Evolutionary conservation across 768 basidiomycete genomes (phyloP).

Genomic region (Cubamyces sp.): DNA sequence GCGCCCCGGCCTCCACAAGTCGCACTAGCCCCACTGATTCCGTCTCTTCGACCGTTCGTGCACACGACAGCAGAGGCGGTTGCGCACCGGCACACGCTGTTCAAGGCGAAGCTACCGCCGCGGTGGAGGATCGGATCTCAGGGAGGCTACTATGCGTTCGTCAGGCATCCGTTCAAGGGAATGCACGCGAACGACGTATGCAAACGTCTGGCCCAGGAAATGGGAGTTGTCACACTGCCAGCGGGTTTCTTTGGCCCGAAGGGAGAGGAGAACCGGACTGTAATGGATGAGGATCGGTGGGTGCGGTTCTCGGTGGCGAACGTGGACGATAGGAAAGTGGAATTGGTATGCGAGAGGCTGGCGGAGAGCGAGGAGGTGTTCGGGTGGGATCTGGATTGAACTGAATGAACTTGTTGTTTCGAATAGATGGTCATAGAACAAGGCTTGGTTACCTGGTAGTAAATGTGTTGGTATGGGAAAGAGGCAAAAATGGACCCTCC

Average conservation of each 20-base stretch:
- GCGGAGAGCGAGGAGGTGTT: constrained; percentile 42
- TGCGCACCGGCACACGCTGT: constrained; percentile 56
- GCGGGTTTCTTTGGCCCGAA: constrained; percentile 57
- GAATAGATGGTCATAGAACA: too few relatives aligned
- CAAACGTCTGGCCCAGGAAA: constrained; percentile 56
- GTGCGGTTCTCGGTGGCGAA: constrained; percentile 83
- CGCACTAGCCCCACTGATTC: constrained; percentile 61
- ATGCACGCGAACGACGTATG: constrained; percentile 57
- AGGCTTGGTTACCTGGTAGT: not conserved
- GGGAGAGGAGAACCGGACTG: constrained; percentile 32
- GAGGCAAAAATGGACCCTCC: constrained; percentile 50
- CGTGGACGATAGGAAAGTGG: constrained; percentile 65
- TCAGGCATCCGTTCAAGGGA: constrained; percentile 61
- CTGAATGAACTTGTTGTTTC: not conserved
- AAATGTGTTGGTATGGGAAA: not conserved
- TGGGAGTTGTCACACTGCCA: constrained; percentile 71
- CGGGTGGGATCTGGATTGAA: constrained; percentile 41
- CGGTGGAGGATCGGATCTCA: constrained; percentile 66
- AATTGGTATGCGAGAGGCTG: constrained; percentile 55
- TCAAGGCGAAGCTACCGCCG: constrained; percentile 49
- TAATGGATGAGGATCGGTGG: constrained; percentile 58
- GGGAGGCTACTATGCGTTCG: constrained; percentile 82
- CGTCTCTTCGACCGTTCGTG: constrained; percentile 57
- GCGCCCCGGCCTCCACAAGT: constrained; percentile 74
- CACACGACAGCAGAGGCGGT: constrained; percentile 52